Evolutionary conservation across 768 basidiomycete genomes (phyloP).

Genomic region (Kwoniella bestiolae): DNA sequence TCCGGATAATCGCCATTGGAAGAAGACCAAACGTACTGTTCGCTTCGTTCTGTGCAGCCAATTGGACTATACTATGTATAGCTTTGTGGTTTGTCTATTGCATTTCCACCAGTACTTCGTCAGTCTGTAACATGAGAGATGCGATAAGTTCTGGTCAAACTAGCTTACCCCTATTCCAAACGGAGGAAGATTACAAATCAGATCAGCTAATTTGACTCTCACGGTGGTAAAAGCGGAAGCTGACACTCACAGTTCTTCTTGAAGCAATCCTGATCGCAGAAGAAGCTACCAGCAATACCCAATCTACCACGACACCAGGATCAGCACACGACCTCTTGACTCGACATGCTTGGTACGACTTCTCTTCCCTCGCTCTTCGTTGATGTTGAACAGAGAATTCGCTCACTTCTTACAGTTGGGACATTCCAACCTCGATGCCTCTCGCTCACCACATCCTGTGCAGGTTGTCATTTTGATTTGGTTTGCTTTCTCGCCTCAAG

Average conservation of each 20-base stretch:
- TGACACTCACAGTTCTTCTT: constrained; percentile 79
- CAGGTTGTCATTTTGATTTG: constrained; percentile 47
- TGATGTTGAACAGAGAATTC: not conserved
- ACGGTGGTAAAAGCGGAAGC: constrained; percentile 51
- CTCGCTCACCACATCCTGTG: constrained; percentile 67
- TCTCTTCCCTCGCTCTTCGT: not conserved
- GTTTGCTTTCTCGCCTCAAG: not conserved
- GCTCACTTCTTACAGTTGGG: constrained; percentile 89
- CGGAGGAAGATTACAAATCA: no score
- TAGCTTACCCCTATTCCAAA: constrained; percentile 30
- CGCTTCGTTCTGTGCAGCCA: constrained; percentile 52
- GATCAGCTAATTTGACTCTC: not conserved
- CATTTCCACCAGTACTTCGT: constrained; percentile 13
- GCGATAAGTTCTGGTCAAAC: no score
- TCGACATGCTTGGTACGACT: not conserved
- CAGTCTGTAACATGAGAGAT: no score
- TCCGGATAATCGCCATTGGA: no score
- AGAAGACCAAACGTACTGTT: constrained; percentile 48
- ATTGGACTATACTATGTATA: constrained; percentile 56
- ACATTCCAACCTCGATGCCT: constrained; percentile 84
- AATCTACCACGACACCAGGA: constrained; percentile 40
- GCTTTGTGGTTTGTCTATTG: constrained; percentile 44
- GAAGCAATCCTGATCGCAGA: constrained; percentile 96
- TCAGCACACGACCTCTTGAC: not conserved
- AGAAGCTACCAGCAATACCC: constrained; percentile 61